Evolutionary conservation across 176 grass and related monocot genomes (phyloP).

Genomic region (Aegilops tauschii): DNA sequence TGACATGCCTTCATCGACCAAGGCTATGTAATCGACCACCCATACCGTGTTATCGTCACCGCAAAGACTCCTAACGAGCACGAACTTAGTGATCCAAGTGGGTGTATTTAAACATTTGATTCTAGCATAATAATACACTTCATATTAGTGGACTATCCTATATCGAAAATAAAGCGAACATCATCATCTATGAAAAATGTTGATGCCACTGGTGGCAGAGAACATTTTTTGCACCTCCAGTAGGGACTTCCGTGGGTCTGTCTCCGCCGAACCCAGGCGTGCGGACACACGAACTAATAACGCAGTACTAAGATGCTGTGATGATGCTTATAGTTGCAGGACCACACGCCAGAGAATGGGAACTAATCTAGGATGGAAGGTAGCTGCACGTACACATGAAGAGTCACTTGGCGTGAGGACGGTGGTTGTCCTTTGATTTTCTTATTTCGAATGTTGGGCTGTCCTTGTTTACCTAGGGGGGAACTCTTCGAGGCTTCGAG

Average conservation of each 20-base stretch:
- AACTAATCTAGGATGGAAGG: background rate
- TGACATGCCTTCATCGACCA: too few species aligned
- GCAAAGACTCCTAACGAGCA: background rate
- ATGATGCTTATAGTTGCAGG: background rate
- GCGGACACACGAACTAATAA: background rate
- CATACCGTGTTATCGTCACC: too few species aligned
- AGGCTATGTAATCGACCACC: too few species aligned
- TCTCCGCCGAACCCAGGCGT: too few species aligned
- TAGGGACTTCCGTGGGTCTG: too few species aligned
- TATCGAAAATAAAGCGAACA: too few species aligned
- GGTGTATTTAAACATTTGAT: background rate
- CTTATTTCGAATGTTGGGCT: background rate
- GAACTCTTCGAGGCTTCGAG: background rate
- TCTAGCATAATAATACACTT: background rate
- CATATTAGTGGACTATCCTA: too few species aligned
- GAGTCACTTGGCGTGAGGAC: background rate
- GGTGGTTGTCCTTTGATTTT: too few species aligned
- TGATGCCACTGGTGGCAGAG: background rate
- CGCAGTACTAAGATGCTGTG: background rate
- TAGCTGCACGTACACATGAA: background rate
- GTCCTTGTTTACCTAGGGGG: slow-evolving; percentile 8
- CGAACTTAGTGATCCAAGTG: background rate
- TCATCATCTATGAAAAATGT: background rate
- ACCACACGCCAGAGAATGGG: background rate
- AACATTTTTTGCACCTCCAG: background rate